A percentile compares a stretch with the other conserved stretches of the same genome.
Conservation (phyloP, 139 green algal genomes). For the Chlamydomonas sphaeroides region DNA sequence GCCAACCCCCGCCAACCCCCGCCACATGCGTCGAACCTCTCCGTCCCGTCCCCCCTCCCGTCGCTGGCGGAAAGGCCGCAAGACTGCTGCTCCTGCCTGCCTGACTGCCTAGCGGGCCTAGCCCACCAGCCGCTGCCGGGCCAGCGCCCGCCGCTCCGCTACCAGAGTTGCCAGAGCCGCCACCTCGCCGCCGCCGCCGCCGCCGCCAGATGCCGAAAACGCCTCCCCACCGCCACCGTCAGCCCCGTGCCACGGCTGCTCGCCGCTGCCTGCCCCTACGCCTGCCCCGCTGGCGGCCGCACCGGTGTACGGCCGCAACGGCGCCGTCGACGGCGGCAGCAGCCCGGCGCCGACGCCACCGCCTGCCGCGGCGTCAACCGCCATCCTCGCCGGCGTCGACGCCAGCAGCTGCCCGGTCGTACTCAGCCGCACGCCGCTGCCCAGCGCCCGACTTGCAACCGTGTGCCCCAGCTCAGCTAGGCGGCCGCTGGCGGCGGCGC, state of each 20-base stretch:
- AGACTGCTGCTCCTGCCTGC: no score
- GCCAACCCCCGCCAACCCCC: no score
- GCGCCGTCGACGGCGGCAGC: no score
- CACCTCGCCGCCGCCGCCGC: not conserved
- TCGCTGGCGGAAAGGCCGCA: no score
- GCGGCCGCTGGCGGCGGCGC: not conserved
- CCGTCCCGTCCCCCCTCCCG: no score
- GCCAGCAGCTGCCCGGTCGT: constrained; percentile 32
- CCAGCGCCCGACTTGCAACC: constrained; percentile 10
- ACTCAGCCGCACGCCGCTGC: constrained; percentile 16
- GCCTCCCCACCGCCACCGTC: not conserved
- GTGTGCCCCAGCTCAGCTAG: constrained; percentile 14
- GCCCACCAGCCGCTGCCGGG: constrained; percentile 15
- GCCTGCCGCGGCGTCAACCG: not conserved
- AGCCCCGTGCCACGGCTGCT: not conserved
- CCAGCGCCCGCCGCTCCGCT: constrained; percentile 19
- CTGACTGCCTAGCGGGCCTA: no score
- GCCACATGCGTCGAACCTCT: no score
- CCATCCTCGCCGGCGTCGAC: constrained; percentile 8
- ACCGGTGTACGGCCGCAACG: no score
- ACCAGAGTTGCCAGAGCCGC: not conserved
- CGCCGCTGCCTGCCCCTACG: not conserved
- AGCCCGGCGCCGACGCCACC: not conserved
- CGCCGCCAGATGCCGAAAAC: not conserved
- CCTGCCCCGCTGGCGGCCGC: not conserved